phyloP scores from a whole-genome alignment of 352 stramenopile species.

The Globisporangium cystogenes region DNA sequence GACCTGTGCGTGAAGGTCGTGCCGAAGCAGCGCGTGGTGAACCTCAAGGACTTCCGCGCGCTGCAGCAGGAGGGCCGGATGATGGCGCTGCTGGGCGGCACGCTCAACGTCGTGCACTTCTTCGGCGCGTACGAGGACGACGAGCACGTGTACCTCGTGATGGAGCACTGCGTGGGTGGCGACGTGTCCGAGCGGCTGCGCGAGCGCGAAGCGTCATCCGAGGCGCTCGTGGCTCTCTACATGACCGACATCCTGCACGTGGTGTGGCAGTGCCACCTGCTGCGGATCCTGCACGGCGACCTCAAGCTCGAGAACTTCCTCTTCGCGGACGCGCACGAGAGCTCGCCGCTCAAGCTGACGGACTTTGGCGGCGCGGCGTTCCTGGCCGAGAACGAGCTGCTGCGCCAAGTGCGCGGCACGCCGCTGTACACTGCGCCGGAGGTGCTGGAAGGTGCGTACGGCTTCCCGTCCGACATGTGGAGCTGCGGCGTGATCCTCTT shows the following conservation, averaged over 20 bases:
- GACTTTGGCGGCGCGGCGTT: slow-evolving; percentile 74
- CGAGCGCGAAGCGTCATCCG: slow-evolving; percentile 1
- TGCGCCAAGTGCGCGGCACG: slow-evolving; percentile 54
- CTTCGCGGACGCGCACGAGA: slow-evolving; percentile 50
- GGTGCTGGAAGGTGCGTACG: slow-evolving; percentile 54
- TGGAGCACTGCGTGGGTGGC: slow-evolving; percentile 74
- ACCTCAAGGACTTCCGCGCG: slow-evolving; percentile 48
- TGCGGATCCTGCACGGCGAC: slow-evolving; percentile 67
- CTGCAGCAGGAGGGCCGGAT: slow-evolving; percentile 68
- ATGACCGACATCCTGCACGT: slow-evolving; percentile 79
- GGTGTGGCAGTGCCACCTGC: slow-evolving; percentile 72
- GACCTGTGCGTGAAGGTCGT: slow-evolving; percentile 79
- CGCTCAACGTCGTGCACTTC: slow-evolving; percentile 80
- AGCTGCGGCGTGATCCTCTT: slow-evolving; percentile 78
- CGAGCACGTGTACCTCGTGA: slow-evolving; percentile 64
- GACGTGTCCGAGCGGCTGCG: slow-evolving; percentile 40
- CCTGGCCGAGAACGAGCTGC: slow-evolving; percentile 25
- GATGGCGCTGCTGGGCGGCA: slow-evolving; percentile 73
- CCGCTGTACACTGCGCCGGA: slow-evolving; percentile 73
- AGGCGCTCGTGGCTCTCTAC: slow-evolving; percentile 40
- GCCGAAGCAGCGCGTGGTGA: slow-evolving; percentile 57
- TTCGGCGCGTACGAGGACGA: slow-evolving; percentile 80
- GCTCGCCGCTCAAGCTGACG: slow-evolving; percentile 69
- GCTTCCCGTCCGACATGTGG: slow-evolving; percentile 72
- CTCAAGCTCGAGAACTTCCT: slow-evolving; percentile 83